A percentile compares a stretch with the other conserved stretches of the same genome.
Evolutionary conservation across 441 rosid genomes (phyloP).

Genomic region (Eruca vesicaria): DNA sequence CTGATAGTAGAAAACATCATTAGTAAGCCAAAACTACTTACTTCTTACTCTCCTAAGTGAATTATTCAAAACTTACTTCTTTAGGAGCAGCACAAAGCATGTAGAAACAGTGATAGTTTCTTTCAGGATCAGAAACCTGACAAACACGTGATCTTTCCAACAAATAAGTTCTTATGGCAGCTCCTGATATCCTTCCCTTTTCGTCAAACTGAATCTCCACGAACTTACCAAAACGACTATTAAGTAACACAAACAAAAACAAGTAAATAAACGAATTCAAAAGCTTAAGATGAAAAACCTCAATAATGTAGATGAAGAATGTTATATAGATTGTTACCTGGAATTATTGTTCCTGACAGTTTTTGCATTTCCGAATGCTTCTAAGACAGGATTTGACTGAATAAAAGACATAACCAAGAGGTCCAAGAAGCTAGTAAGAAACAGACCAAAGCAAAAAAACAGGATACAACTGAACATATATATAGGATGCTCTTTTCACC

Average conservation of each 20-base stretch:
- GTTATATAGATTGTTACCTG: slow-evolving; percentile 48
- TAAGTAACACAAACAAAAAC: slow-evolving; percentile 26
- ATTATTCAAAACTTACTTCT: slow-evolving; percentile 59
- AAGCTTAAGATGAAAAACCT: background rate
- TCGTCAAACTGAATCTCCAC: slow-evolving; percentile 98
- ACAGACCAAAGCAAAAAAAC: background rate
- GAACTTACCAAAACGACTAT: slow-evolving; percentile 97
- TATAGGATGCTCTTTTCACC: slow-evolving; percentile 43
- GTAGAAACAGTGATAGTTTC: slow-evolving; percentile 98
- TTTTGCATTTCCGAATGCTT: too few relatives aligned
- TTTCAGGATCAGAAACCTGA: slow-evolving; percentile 97
- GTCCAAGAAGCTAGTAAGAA: slow-evolving; percentile 12
- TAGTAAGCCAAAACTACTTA: background rate
- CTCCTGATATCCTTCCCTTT: slow-evolving; percentile 90
- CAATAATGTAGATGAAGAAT: background rate
- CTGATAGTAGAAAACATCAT: slow-evolving; percentile 39
- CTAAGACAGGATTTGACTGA: slow-evolving; percentile 99
- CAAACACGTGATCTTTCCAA: slow-evolving; percentile 98
- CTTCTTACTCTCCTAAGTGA: background rate
- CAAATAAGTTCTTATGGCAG: slow-evolving; percentile 97
- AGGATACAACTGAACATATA: background rate
- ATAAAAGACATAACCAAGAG: slow-evolving; percentile 30
- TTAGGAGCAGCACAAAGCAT: slow-evolving; percentile 97
- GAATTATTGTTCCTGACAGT: slow-evolving; percentile 99
- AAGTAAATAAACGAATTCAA: slow-evolving; percentile 4